These are phyloP conservation scores for Neofusicoccum cordaticola DNA, from an alignment of 2,329 filamentous ascomycete species.

Conservation along the genomic window DNA sequence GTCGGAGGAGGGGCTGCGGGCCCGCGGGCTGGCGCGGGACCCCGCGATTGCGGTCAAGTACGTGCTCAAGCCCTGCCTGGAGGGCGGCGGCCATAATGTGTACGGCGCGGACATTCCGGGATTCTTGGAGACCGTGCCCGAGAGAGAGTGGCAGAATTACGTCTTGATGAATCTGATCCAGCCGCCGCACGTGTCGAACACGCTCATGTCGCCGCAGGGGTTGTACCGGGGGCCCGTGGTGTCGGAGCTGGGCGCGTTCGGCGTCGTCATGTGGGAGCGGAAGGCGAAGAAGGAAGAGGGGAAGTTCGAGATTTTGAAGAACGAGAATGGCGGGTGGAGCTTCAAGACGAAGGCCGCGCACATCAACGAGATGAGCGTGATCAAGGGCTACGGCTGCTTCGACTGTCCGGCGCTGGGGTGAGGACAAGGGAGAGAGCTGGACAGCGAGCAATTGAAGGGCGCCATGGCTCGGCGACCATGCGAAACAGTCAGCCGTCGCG, in stretches of 20 bases:
- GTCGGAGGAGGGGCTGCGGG: conserved; percentile 65
- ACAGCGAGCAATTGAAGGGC: too few relatives aligned
- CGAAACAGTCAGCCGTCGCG: too few relatives aligned
- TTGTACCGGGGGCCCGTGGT: conserved; percentile 77
- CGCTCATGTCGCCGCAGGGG: conserved; percentile 78
- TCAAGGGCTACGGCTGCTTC: conserved; percentile 48
- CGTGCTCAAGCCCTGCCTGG: conserved; percentile 93
- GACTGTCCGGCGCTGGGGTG: conserved; percentile 34
- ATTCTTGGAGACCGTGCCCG: conserved; percentile 71
- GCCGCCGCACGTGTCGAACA: conserved; percentile 74
- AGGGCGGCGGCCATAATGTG: conserved; percentile 94
- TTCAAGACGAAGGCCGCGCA: conserved; percentile 44
- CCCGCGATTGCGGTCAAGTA: conserved; percentile 67
- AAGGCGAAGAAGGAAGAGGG: conserved; percentile 8
- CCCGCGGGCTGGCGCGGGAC: conserved; percentile 72
- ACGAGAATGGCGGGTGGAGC: conserved; percentile 39
- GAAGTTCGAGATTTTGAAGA: conserved; percentile 32
- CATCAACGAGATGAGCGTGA: conserved; percentile 47
- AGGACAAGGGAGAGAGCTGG: background rate
- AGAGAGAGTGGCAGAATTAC: conserved; percentile 83
- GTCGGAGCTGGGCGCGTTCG: conserved; percentile 89
- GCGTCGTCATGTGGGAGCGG: conserved; percentile 78
- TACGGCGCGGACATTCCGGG: conserved; percentile 82
- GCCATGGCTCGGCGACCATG: background rate
- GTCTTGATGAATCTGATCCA: conserved; percentile 98